Base-by-base conservation (phyloP, 2,329 filamentous ascomycete genomes). In the Penicillium sumatraense region DNA sequence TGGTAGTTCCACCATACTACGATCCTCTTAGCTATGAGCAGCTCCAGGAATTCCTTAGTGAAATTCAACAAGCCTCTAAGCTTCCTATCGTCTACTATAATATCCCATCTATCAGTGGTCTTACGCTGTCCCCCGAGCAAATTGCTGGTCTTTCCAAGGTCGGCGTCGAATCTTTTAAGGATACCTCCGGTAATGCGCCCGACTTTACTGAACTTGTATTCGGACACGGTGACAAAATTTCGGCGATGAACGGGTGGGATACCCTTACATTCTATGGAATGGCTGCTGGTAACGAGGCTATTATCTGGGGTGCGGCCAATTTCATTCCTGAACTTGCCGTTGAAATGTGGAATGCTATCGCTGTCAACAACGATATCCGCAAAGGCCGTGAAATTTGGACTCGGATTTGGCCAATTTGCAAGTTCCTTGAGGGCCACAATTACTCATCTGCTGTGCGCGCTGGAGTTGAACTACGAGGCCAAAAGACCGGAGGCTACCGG, bases 241-340 rank as follows among this genome's bases (percentile, higher is more conserved):
- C 78, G 1, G 72, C 77, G 0, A 81, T 83, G 63, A 82, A 82
- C 52, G 80, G 80, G 1, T 83, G 80, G 80, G 80, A 82, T 54
- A 82, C 80, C 0, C 67, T 82, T n/a, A 82, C 80, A 0, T 82
- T 82, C 61, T 82, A 82, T 57, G 80, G 80, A 7, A 66, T 83
- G 9, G 78, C 76, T 1, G 79, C 80, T 0, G 80, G 80, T 0
- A 78, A 78, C 8, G 78, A 78, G 42, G 80, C 80, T 2, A 77
- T 75, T 2, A 76, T 82, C 1, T 82, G 80, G 80, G 80, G 80
- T 1, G 78, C 80, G 0, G 75, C 79, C 2, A 82, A 82, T 53
- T 68, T 82, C 11, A 77, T 82, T 11, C 80, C 80, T 0, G 79
- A 82, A 56, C 64, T 81, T 16, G 78, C 78, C 0, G 70, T 79